Conservation (phyloP, 768 basidiomycete genomes). For the Kwoniella botswanensis region DNA sequence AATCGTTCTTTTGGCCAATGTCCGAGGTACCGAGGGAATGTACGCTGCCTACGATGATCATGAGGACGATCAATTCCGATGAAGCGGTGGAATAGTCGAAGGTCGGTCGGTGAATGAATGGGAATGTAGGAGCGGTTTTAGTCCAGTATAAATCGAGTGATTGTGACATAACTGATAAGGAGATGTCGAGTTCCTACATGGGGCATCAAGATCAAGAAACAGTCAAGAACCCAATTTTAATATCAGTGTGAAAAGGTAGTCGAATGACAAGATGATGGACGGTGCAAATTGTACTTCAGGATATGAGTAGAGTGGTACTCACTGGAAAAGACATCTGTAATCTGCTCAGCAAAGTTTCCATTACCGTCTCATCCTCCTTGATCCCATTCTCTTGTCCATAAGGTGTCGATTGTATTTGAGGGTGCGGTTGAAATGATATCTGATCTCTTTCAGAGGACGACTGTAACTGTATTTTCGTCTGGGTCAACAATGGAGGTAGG, state of each 20-base stretch:
- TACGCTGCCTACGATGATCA: conserved; percentile 40
- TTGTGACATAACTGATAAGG: conserved; percentile 22
- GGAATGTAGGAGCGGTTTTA: conserved; percentile 37
- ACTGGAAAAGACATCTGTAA: conserved; percentile 34
- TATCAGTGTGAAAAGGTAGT: no score
- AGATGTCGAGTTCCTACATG: conserved; percentile 29
- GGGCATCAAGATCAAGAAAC: background rate
- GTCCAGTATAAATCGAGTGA: conserved; percentile 34
- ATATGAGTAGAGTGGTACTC: conserved; percentile 6
- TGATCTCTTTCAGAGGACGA: conserved; percentile 37
- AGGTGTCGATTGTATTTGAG: no score
- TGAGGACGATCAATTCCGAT: conserved; percentile 40
- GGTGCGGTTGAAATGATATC: background rate
- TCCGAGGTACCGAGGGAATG: background rate
- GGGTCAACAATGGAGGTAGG: background rate
- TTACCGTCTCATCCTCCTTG: conserved; percentile 8
- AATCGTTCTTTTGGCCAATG: no score
- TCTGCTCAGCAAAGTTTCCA: conserved; percentile 17
- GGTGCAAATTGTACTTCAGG: no score
- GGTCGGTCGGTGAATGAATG: conserved; percentile 49
- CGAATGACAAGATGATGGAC: no score
- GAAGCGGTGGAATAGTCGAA: conserved; percentile 39
- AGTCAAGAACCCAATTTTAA: background rate
- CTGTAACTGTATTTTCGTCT: conserved; percentile 27
- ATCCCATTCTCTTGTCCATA: no score